Conservation (phyloP, 2,329 filamentous ascomycete genomes). For the Aspergillus sclerotialis region DNA sequence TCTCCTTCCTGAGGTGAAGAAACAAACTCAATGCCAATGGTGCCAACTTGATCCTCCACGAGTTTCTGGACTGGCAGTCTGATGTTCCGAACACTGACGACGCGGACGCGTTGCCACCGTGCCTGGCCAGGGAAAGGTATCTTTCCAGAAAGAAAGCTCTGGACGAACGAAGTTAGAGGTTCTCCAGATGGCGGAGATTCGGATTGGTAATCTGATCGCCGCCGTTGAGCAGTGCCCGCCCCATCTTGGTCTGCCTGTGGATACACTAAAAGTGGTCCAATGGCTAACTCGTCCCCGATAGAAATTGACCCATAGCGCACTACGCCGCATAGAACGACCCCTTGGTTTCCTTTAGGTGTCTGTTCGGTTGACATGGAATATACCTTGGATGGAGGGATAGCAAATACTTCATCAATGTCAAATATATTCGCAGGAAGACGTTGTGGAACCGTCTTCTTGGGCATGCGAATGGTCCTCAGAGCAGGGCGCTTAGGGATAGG, state of each 20-base stretch:
- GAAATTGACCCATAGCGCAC: constrained; percentile 71
- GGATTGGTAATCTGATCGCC: constrained; percentile 10
- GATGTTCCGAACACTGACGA: constrained; percentile 83
- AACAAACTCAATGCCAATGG: constrained; percentile 62
- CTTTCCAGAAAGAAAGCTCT: constrained; percentile 25
- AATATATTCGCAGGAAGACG: constrained; percentile 63
- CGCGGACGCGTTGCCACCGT: constrained; percentile 74
- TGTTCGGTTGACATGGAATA: constrained; percentile 35
- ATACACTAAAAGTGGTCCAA: constrained; percentile 63
- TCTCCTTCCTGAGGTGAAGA: constrained; percentile 13
- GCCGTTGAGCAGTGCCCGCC: constrained; percentile 5
- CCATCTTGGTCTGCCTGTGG: constrained; percentile 47
- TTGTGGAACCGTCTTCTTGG: constrained; percentile 6
- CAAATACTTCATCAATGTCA: constrained; percentile 86
- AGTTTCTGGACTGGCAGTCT: constrained; percentile 73
- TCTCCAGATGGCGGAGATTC: constrained; percentile 24
- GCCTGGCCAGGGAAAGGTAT: constrained; percentile 49
- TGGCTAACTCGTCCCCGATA: constrained; percentile 67
- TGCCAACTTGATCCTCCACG: constrained; percentile 77
- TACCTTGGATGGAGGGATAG: constrained; percentile 58
- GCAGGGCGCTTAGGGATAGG: constrained; percentile 53
- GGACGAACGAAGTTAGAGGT: constrained; percentile 26
- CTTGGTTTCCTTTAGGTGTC: constrained; percentile 41
- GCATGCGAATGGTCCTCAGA: constrained; percentile 14
- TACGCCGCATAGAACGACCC: constrained; percentile 76